Base-by-base conservation (phyloP, 148 eudicot genomes). In the Vaccinium myrtillus region DNA sequence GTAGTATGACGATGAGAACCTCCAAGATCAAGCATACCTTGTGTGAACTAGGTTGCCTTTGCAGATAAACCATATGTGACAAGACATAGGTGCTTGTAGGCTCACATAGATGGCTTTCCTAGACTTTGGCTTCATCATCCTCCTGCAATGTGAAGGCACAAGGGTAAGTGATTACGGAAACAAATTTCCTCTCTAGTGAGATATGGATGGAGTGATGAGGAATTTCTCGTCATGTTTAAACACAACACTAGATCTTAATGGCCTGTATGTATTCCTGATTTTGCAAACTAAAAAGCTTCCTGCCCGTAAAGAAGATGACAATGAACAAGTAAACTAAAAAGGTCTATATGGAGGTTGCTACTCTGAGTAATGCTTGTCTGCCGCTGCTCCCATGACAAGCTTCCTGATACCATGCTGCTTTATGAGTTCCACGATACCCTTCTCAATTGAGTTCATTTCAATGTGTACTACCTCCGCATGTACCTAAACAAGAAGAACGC, bases 351-450 rank as follows among this genome's bases (percentile, higher is more conserved):
- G 0, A 43, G 13, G 51, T 58, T 46, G 25, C 21, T 85, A 95
- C 99, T 89, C 91, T 19, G 94, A 91, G 86, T 86, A 94, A 79
- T 84, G 79, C 65, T 70, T 87, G 77, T 93, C 94, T 2, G 91
- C 90, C 7, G 99, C 97, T 43, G 95, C 98, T 81, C 99, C 99
- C 93, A 97, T 93, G 48, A 97, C 98, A 84, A 97, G 95, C 87
- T 83, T 90, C 85, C 88, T 88, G 81, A 97, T 94, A 81, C 84
- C 84, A 43, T 93, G 86, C 79, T 87, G 87, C 48, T 87, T 75
- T 85, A 97, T 85, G 75, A 93, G 89, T 79, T 94, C 88, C 83
- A 97, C 92, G 78, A 97, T 93, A 76, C 98, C 99, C 88, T 90
- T 91, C 91, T 91, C 93, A 74, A 94, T 88, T 19, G 95, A 89